A percentile compares a stretch with the other conserved stretches of the same genome.
phyloP scores from a whole-genome alignment of 805 yeast species.

The Cyberlindnera sargentensis region DNA sequence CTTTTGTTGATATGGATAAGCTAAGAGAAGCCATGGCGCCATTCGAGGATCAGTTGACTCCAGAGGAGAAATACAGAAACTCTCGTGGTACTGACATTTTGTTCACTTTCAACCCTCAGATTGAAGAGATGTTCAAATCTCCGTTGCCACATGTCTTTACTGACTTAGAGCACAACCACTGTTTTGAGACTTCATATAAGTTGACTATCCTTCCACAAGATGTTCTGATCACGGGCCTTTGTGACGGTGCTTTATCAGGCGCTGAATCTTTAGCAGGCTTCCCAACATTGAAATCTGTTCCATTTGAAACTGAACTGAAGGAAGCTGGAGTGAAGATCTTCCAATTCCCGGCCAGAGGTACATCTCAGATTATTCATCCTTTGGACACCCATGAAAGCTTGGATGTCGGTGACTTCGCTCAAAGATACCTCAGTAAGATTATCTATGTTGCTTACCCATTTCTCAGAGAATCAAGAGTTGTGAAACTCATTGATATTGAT shows the following conservation, averaged over 20 bases:
- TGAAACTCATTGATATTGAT: constrained; percentile 50
- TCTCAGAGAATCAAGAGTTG: constrained; percentile 69
- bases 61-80: constrained; percentile 72
- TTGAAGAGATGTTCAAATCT: constrained; percentile 56
- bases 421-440: constrained; percentile 50
- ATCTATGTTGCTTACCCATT: constrained; percentile 90
- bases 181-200: constrained; percentile 53
- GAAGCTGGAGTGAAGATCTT: constrained; percentile 68
- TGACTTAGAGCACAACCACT: constrained; percentile 74
- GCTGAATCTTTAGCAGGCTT: constrained; percentile 77
- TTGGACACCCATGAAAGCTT: constrained; percentile 48
- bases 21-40: constrained; percentile 69
- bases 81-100: constrained; percentile 61
- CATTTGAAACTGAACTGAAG: constrained; percentile 46
- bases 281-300: constrained; percentile 73
- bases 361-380: constrained; percentile 66
- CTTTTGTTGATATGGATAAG: constrained; percentile 83
- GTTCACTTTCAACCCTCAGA: constrained; percentile 73
- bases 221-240: constrained; percentile 46
- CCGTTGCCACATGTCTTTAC: constrained; percentile 73
- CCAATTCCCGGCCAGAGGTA: constrained; percentile 78
- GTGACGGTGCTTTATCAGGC: constrained; percentile 64
- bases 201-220: constrained; percentile 40
- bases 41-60: constrained; percentile 48
- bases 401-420: constrained; percentile 57